phyloP scores from a whole-genome alignment of 1,284 basidiomycete genomes.

The Melampsora larici-populina region DNA sequence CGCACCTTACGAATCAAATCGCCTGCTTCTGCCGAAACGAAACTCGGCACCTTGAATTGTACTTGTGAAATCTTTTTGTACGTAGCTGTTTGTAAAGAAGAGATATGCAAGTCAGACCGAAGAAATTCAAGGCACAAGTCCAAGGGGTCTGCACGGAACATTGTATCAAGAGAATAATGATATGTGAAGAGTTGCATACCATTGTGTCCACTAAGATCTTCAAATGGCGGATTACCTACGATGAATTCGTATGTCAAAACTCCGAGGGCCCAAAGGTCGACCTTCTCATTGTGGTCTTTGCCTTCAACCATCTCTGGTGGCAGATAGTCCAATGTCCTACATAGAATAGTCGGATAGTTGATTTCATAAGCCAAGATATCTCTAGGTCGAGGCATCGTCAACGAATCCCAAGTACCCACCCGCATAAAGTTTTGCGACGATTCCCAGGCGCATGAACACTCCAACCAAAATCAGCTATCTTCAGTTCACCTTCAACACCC shows the following conservation, averaged over 20 bases:
- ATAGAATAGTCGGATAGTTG: slow-evolving; percentile 57
- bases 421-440: slow-evolving; percentile 54
- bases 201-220: slow-evolving; percentile 72
- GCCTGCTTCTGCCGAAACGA: slow-evolving; percentile 65
- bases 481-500: slow-evolving; percentile 92
- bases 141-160: slow-evolving; percentile 22
- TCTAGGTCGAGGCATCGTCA: slow-evolving; percentile 1
- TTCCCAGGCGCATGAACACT: slow-evolving; percentile 94
- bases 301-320: slow-evolving; percentile 98
- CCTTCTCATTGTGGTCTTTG: slow-evolving; percentile 77
- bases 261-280: slow-evolving; percentile 95
- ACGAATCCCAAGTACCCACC: slow-evolving; percentile 10
- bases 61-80: slow-evolving; percentile 79
- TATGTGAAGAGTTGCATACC: slow-evolving; percentile 57
- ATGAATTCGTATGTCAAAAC: slow-evolving; percentile 95
- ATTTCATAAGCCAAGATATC: background rate
- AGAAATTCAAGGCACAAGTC: background rate
- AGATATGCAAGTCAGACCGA: background rate
- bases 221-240: slow-evolving; percentile 87
- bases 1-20: slow-evolving; percentile 66
- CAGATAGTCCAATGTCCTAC: slow-evolving; percentile 93
- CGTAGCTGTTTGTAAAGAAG: slow-evolving; percentile 62
- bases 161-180: slow-evolving; percentile 7
- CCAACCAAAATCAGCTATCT: slow-evolving; percentile 99
- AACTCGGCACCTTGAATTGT: slow-evolving; percentile 69